These are phyloP conservation scores for Rhodamnia argentea DNA, from an alignment of 345 rosid genomes.

Conservation along the genomic window DNA sequence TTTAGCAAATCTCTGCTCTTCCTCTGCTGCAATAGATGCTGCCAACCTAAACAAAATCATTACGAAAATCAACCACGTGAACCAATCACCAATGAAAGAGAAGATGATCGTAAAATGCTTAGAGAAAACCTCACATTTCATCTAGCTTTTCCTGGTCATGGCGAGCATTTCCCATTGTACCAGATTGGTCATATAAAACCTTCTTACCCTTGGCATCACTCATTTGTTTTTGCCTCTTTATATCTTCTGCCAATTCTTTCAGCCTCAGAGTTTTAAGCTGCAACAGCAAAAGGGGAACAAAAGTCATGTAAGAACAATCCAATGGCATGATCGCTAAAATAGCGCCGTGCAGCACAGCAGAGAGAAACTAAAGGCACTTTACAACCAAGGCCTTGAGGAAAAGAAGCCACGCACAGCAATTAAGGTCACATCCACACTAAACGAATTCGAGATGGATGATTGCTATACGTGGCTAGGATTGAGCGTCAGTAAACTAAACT, in stretches of 20 bases:
- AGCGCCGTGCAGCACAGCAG: background rate
- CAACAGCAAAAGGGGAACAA: background rate
- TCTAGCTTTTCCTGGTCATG: constrained; percentile 44
- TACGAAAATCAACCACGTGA: background rate
- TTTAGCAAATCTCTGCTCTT: constrained; percentile 14
- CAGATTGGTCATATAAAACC: background rate
- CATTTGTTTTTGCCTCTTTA: constrained; percentile 47
- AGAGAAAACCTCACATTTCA: constrained; percentile 48
- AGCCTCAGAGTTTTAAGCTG: constrained; percentile 70
- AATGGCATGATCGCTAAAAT: background rate
- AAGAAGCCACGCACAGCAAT: background rate
- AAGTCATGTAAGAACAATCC: background rate
- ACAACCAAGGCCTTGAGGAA: background rate
- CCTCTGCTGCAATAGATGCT: constrained; percentile 58
- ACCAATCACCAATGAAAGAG: background rate
- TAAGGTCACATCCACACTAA: background rate
- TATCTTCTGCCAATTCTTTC: constrained; percentile 67
- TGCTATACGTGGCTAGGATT: background rate
- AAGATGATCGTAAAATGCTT: background rate
- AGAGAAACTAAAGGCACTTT: background rate
- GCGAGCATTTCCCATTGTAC: constrained; percentile 1
- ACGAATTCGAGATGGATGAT: background rate
- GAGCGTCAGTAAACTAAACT: background rate
- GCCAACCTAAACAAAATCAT: constrained; percentile 48
- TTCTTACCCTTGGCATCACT: constrained; percentile 37